phyloP scores from a whole-genome alignment of 2,329 filamentous ascomycete genomes.

The Xylariales sp. region DNA sequence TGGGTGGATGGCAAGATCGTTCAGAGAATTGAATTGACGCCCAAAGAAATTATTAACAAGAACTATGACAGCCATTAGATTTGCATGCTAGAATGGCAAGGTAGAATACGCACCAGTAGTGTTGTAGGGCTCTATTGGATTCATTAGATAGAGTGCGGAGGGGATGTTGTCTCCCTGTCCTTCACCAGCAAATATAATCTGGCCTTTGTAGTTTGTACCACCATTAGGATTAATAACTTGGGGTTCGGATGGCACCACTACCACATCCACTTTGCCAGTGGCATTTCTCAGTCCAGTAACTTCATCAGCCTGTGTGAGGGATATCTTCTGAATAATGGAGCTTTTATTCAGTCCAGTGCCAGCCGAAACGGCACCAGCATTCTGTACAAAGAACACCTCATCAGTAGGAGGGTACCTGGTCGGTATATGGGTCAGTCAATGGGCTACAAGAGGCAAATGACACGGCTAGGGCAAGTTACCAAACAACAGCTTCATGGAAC shows the following conservation, averaged over 20 bases:
- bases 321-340: slow-evolving; percentile 45
- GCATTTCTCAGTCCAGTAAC: slow-evolving; percentile 32
- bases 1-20: slow-evolving; percentile 52
- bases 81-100: neutral
- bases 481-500: slow-evolving; percentile 54
- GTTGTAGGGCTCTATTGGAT: slow-evolving; percentile 43
- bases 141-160: slow-evolving; percentile 37
- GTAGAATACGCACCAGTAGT: slow-evolving; percentile 32
- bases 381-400: slow-evolving; percentile 51
- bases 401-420: slow-evolving; percentile 38
- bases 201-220: slow-evolving; percentile 45
- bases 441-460: no score
- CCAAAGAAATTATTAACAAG: slow-evolving; percentile 58
- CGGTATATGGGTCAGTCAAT: no score
- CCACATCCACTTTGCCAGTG: slow-evolving; percentile 34
- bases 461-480: slow-evolving; percentile 31
- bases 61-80: slow-evolving; percentile 19
- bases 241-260: slow-evolving; percentile 35
- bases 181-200: slow-evolving; percentile 45
- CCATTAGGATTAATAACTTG: slow-evolving; percentile 47
- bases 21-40: slow-evolving; percentile 55
- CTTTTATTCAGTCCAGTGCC: slow-evolving; percentile 49
- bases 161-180: slow-evolving; percentile 40
- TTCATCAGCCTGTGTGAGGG: slow-evolving; percentile 35
- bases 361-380: slow-evolving; percentile 39